These are phyloP conservation scores for Fusarium sp. DNA, from an alignment of 2,329 filamentous ascomycete genomes.

Conservation along the genomic window DNA sequence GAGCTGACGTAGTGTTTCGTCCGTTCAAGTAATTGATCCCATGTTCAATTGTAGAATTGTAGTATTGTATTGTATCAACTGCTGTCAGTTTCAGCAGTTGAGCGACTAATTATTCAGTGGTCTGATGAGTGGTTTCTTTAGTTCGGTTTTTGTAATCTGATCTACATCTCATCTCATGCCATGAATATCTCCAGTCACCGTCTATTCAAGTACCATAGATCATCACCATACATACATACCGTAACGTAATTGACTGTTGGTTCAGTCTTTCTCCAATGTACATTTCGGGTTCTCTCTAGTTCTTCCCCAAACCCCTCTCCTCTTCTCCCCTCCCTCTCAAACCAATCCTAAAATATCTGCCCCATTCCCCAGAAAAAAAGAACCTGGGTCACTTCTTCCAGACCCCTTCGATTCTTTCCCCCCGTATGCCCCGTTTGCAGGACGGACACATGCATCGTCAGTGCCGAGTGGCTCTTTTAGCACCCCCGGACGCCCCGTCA, in stretches of 20 bases:
- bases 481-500: slow-evolving; percentile 36
- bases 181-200: background rate
- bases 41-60: slow-evolving; percentile 2
- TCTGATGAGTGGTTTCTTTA: slow-evolving; percentile 8
- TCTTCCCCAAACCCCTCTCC: slow-evolving; percentile 18
- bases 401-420: slow-evolving; percentile 37
- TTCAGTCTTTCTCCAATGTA: slow-evolving; percentile 3
- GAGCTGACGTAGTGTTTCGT: slow-evolving; percentile 29
- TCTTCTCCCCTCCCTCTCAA: slow-evolving; percentile 2
- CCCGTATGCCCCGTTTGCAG: slow-evolving; percentile 39
- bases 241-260: slow-evolving; percentile 1
- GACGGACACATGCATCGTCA: slow-evolving; percentile 35
- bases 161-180: slow-evolving; percentile 39
- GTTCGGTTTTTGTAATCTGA: slow-evolving; percentile 35
- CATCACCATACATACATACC: background rate
- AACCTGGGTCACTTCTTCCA: slow-evolving; percentile 35
- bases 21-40: slow-evolving; percentile 27
- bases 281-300: slow-evolving; percentile 11
- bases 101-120: background rate
- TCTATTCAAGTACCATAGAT: background rate
- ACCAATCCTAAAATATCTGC: background rate
- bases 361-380: slow-evolving; percentile 33
- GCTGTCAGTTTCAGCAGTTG: background rate
- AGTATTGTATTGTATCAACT: background rate
- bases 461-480: slow-evolving; percentile 30